Base-by-base conservation (phyloP, 345 rosid genomes). In the Microcos paniculata region DNA sequence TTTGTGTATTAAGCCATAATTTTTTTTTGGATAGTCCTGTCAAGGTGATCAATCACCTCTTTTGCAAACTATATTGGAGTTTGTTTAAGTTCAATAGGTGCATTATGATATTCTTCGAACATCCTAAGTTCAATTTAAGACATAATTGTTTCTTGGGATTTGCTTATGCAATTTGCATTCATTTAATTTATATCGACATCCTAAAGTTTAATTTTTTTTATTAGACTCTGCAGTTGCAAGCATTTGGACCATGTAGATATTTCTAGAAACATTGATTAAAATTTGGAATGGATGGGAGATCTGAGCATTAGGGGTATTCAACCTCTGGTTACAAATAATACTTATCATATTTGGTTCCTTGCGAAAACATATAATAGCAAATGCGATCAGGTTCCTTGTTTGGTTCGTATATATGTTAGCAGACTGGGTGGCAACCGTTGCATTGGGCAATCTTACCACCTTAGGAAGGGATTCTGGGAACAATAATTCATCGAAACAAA, bases 351-450 rank as follows among this genome's bases (percentile, higher is more conserved):
- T 80, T 0, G 70, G 82, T 42, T 26, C 7, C 1, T 0, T 10
- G 4, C 35, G 40, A 57, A 62, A 62, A 19, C 6, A 9, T 62
- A 18, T 46, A 3, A 9, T 5, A 30, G n/a, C n/a, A n/a, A n/a
- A n/a, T n/a, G n/a, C n/a, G n/a, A n/a, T 45, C 48, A 26, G 16
- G 18, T 26, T 74, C 23, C 4, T 35, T 12, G 48, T 80, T 56
- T 71, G 82, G 80, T 71, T 73, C 35, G 26, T 73, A 9, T 76
- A 80, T 66, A 30, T 76, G 61, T 42, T 49, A 24, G 55, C 79
- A 14, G 55, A 73, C 48, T 57, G 23, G 79, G 53, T 80, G 31
- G 77, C 77, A 13, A 76, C 26, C 2, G 46, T 71, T 12, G 45
- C 69, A 13, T 35, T 80, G 0, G 21, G 77, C 31, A 43, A 14